Conservation (phyloP, 2,329 filamentous ascomycete species). For the Microsporum ferrugineum region DNA sequence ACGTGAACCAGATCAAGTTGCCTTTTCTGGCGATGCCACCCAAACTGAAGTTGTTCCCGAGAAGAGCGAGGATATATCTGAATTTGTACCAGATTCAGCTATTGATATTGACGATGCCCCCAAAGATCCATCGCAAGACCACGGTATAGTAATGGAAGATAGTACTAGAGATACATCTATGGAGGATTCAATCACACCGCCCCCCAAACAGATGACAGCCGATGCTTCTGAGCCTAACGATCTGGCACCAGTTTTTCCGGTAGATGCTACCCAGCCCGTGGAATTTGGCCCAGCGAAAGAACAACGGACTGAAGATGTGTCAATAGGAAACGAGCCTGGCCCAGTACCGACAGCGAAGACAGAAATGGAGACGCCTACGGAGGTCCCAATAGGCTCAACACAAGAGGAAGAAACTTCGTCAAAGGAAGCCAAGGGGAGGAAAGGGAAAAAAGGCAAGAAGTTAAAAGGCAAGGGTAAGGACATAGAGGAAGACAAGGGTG, state of each 20-base stretch:
- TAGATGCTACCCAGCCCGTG: neutral
- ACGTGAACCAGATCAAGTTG: neutral
- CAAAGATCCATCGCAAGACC: neutral
- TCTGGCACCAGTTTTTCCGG: neutral
- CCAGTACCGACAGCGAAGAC: neutral
- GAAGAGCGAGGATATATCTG: neutral
- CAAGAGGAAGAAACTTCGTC: neutral
- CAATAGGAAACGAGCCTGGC: neutral
- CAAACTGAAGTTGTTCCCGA: neutral
- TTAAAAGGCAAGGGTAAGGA: neutral
- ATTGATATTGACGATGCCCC: neutral
- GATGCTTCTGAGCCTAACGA: neutral
- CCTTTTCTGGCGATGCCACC: too few relatives aligned
- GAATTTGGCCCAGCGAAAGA: neutral
- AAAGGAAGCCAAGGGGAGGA: slow-evolving; percentile 6
- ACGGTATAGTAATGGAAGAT: neutral
- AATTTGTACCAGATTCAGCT: neutral
- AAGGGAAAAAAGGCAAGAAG: slow-evolving; percentile 11
- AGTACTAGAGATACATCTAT: neutral
- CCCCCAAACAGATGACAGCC: neutral
- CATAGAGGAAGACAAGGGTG: neutral
- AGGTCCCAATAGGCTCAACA: neutral
- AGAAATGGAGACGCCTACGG: neutral
- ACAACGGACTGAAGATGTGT: neutral
- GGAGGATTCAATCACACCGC: neutral